A percentile compares a stretch with the other conserved stretches of the same genome.
Evolutionary conservation across 1,284 basidiomycete species (phyloP).

Genomic region (Flammula alnicola): DNA sequence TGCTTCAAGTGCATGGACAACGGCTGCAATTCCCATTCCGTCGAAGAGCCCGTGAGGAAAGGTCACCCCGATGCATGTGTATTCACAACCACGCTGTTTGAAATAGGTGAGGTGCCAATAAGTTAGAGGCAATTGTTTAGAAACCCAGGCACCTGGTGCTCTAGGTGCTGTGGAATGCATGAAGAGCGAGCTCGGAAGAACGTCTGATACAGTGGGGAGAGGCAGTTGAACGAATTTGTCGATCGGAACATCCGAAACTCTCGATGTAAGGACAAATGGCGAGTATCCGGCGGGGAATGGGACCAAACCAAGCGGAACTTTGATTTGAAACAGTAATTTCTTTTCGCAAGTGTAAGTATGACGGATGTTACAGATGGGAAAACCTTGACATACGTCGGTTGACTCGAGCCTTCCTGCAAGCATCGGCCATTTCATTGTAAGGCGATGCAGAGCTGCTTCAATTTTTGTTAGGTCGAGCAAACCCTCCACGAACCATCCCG

Average conservation of each 20-base stretch:
- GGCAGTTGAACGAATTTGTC: slow-evolving; percentile 34
- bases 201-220: slow-evolving; percentile 29
- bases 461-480: slow-evolving; percentile 34
- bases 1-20: not conserved
- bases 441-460: slow-evolving; percentile 29
- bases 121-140: slow-evolving; percentile 34
- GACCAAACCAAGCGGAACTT: slow-evolving; percentile 34
- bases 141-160: slow-evolving; percentile 35
- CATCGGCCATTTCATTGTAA: slow-evolving; percentile 43
- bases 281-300: slow-evolving; percentile 32
- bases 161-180: slow-evolving; percentile 39
- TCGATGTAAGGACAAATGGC: slow-evolving; percentile 36
- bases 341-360: not conserved
- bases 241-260: slow-evolving; percentile 32
- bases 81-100: slow-evolving; percentile 19
- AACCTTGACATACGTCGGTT: slow-evolving; percentile 22
- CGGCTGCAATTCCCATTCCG: not conserved
- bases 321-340: slow-evolving; percentile 35
- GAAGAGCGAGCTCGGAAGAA: slow-evolving; percentile 38
- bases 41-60: not conserved
- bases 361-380: not conserved
- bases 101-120: slow-evolving; percentile 45
- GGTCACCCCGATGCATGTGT: not conserved
- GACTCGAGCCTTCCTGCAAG: slow-evolving; percentile 39
- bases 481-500: slow-evolving; percentile 43